Percentiles rank a stretch among this genome's conserved stretches.
Conservation (phyloP, 2,329 filamentous ascomycete genomes). For the Fusarium nodosum region DNA sequence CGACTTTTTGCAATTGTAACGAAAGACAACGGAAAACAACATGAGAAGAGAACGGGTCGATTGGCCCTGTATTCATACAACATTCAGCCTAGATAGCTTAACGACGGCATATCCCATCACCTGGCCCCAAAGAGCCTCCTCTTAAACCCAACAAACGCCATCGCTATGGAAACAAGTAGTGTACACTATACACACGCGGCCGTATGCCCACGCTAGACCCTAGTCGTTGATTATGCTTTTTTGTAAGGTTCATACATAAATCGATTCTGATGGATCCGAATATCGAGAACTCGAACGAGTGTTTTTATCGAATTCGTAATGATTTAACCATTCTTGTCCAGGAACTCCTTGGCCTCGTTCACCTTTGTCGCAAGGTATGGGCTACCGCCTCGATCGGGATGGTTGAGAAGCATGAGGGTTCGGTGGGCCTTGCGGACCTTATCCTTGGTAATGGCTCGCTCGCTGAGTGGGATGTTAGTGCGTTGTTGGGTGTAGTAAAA, state of each 20-base stretch:
- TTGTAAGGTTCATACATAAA: slow-evolving; percentile 12
- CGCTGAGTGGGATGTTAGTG: slow-evolving; percentile 65
- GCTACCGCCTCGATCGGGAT: slow-evolving; percentile 96
- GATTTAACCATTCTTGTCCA: slow-evolving; percentile 75
- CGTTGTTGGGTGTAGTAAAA: too few species aligned
- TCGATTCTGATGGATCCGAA: slow-evolving; percentile 10
- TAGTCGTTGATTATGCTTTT: slow-evolving; percentile 32
- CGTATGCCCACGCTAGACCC: slow-evolving; percentile 28
- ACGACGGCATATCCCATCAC: slow-evolving; percentile 41
- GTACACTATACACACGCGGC: slow-evolving; percentile 54
- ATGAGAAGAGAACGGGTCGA: slow-evolving; percentile 49
- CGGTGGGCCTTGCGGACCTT: slow-evolving; percentile 96
- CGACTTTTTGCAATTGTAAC: background rate
- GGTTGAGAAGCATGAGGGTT: slow-evolving; percentile 96
- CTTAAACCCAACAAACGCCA: slow-evolving; percentile 57
- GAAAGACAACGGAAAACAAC: background rate
- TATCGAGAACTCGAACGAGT: slow-evolving; percentile 8
- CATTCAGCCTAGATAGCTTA: slow-evolving; percentile 40
- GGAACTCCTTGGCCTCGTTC: slow-evolving; percentile 96
- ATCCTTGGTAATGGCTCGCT: slow-evolving; percentile 89
- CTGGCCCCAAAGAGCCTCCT: slow-evolving; percentile 39
- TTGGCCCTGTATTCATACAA: slow-evolving; percentile 47
- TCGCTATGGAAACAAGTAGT: slow-evolving; percentile 61
- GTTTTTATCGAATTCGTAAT: slow-evolving; percentile 29
- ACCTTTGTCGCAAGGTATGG: slow-evolving; percentile 98